Evolutionary conservation across 2,329 filamentous ascomycete species (phyloP).

Genomic region (Blastomyces gilchristii): DNA sequence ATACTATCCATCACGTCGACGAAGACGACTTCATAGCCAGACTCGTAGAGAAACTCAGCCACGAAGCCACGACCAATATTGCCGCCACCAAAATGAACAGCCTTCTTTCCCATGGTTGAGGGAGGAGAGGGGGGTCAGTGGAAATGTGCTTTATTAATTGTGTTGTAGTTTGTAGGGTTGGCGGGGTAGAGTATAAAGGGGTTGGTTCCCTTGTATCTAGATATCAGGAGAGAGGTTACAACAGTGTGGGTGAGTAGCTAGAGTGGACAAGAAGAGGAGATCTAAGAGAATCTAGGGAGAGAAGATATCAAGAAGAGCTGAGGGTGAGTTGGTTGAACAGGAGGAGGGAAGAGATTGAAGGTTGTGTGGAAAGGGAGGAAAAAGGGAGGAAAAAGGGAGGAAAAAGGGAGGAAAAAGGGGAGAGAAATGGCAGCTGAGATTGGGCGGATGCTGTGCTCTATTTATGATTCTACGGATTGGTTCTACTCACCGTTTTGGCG

Average conservation of each 20-base stretch:
- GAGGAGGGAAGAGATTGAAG: no score
- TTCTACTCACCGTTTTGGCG: no score
- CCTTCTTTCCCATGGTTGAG: constrained; percentile 43
- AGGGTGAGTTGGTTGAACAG: no score
- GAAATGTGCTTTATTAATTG: neutral
- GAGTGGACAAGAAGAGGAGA: no score
- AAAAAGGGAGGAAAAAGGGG: no score
- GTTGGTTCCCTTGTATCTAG: neutral
- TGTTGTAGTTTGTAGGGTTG: neutral
- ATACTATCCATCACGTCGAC: constrained; percentile 82
- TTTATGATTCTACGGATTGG: neutral
- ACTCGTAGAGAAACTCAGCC: constrained; percentile 85
- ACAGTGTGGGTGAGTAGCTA: no score
- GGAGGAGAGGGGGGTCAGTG: no score
- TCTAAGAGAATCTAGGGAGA: neutral
- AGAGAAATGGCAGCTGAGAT: no score
- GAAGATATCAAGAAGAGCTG: neutral
- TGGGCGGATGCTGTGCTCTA: neutral
- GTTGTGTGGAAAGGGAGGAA: no score
- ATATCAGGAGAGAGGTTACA: neutral
- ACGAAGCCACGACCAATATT: constrained; percentile 84
- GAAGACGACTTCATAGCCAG: constrained; percentile 91
- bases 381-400: no score
- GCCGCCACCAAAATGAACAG: constrained; percentile 76
- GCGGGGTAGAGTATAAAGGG: neutral